Base-by-base conservation (phyloP, 441 rosid species). In the Corymbia calophylla region DNA sequence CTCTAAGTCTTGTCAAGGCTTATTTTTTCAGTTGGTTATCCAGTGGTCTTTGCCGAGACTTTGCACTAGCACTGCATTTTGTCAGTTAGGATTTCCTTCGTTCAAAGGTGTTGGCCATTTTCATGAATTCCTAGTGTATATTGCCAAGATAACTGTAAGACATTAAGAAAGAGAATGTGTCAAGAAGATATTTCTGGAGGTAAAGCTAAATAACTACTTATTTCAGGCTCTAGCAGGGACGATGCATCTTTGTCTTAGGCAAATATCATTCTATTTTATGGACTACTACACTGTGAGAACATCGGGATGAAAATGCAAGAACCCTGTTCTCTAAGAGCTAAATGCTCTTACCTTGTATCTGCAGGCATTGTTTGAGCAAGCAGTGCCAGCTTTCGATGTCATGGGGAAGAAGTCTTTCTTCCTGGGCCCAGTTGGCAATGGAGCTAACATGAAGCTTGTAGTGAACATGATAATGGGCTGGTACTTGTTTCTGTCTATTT, bases 401-500 rank as follows among this genome's bases (percentile, higher is more conserved):
- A 92, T 97, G 93, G 99, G 99, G 80, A 98, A 98, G 94, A 96
- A 94, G 90, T 94, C 99, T 23, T 97, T 96, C 95, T 98, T 91
- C 95, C 86, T 98, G 91, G 99, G 99, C 90, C 92, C 95, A 90
- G 92, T 98, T 88, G 99, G 99, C 35, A 98, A 98, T 88, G 99
- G 98, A 91, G 98, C 99, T 70, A 98, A 95, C 81, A 97, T 98
- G 98, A 97, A 98, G 91, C 98, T 97, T 88, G 96, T 96, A 53
- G 98, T 97, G 89, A 97, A 97, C 95, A 96, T 97, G 99, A 94
- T 97, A 90, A 96, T 97, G 99, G 99, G 99, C 91, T 95, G 99
- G 99, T 97, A 94, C 91, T 82, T 87, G 16, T 88, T 87, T 49
- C 53, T 31, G 62, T 56, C 48, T 86, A 31, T 31, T 27, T 73